These are phyloP conservation scores for Dendrobium huoshanense DNA, from an alignment of 106 monocot species.

Conservation along the genomic window DNA sequence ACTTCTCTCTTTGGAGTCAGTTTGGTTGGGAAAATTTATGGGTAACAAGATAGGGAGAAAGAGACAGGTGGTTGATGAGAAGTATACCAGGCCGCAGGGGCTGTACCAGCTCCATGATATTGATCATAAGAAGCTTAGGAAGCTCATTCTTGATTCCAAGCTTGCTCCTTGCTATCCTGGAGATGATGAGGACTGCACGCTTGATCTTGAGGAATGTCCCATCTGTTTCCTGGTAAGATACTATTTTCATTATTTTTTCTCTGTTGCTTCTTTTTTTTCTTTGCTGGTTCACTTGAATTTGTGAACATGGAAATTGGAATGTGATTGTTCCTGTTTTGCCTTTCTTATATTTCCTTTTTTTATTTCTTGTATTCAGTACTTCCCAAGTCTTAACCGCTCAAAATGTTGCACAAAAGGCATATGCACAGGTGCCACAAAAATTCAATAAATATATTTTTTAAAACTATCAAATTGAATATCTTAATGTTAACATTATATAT, in stretches of 20 bases:
- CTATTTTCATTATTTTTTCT: conserved; percentile 56
- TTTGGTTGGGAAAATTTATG: conserved; percentile 27
- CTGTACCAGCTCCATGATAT: conserved; percentile 63
- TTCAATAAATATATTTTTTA: neutral
- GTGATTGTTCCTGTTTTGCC: no score
- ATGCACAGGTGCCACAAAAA: conserved; percentile 59
- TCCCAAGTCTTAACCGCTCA: conserved; percentile 93
- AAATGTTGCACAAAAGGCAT: conserved; percentile 95
- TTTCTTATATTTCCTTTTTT: neutral
- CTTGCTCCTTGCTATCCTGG: conserved; percentile 84
- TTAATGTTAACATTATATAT: neutral
- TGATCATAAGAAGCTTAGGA: conserved; percentile 83
- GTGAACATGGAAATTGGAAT: no score
- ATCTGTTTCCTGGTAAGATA: conserved; percentile 77
- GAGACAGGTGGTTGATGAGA: conserved; percentile 71
- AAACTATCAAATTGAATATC: neutral
- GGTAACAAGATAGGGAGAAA: conserved; percentile 79
- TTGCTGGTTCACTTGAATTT: neutral
- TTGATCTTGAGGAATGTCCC: conserved; percentile 80
- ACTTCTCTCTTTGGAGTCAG: neutral
- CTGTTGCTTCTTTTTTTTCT: neutral
- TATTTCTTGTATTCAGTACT: conserved; percentile 37
- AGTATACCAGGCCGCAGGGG: conserved; percentile 81
- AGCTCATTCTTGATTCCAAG: conserved; percentile 89
- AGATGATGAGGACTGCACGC: conserved; percentile 52